Evolutionary conservation across 108 stramenopile species (phyloP).

Genomic region (Craspedostauros australis): DNA sequence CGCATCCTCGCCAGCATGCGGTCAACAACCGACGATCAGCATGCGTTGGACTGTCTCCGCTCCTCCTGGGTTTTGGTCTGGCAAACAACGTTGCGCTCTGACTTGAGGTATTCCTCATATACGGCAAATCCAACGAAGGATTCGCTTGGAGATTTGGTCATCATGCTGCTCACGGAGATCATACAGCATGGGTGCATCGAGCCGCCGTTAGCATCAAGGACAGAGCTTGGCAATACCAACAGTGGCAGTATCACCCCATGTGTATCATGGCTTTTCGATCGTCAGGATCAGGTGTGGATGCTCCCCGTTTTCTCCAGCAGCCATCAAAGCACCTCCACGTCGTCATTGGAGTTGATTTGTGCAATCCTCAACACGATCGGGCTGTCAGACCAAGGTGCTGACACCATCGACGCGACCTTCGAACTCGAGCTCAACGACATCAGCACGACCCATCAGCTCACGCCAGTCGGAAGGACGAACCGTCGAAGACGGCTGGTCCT

Average conservation of each 20-base stretch:
- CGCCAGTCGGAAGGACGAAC: no score
- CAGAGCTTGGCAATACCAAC: no score
- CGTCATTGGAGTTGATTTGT: constrained; percentile 53
- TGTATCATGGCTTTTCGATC: constrained; percentile 37
- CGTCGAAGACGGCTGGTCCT: no score
- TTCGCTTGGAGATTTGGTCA: constrained; percentile 56
- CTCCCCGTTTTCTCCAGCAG: constrained; percentile 48
- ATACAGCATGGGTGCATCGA: constrained; percentile 44
- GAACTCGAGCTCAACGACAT: no score
- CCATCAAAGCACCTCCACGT: constrained; percentile 19
- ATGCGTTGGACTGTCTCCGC: constrained; percentile 4
- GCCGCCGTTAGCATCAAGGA: constrained; percentile 5
- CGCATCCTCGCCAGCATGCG: constrained; percentile 20
- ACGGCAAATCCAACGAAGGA: constrained; percentile 28
- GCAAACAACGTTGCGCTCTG: constrained; percentile 47
- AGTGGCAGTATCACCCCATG: no score
- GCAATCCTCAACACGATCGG: constrained; percentile 6
- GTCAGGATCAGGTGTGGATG: constrained; percentile 44
- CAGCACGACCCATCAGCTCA: no score
- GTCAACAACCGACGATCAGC: background rate
- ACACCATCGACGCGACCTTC: no score
- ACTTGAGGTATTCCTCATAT: constrained; percentile 53
- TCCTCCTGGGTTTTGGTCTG: constrained; percentile 56
- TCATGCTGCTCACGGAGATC: constrained; percentile 55
- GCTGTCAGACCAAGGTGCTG: constrained; percentile 11